These are phyloP conservation scores for Phytophthora multivora DNA, from an alignment of 352 stramenopile species.

Conservation along the genomic window DNA sequence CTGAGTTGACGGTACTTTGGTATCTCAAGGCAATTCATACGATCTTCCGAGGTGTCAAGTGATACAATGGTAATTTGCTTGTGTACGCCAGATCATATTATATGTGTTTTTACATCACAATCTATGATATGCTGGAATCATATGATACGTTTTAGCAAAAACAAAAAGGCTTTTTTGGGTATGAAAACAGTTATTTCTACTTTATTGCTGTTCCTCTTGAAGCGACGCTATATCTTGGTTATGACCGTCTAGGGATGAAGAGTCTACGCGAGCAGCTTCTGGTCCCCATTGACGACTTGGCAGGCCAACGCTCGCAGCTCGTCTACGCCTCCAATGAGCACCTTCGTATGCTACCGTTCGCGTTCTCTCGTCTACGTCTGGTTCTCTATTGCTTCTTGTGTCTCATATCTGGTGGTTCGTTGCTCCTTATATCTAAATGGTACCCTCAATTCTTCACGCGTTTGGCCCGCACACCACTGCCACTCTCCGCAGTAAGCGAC, in stretches of 20 bases:
- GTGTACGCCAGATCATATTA: no score
- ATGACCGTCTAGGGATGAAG: constrained; percentile 26
- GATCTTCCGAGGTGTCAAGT: background rate
- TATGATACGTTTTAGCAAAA: no score
- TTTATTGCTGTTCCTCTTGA: no score
- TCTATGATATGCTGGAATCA: background rate
- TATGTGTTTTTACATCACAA: no score
- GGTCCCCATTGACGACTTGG: constrained; percentile 48
- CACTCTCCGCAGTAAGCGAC: constrained; percentile 30
- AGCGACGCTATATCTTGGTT: no score
- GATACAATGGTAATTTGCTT: no score
- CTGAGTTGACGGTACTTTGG: no score
- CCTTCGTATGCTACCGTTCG: constrained; percentile 43
- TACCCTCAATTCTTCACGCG: constrained; percentile 40
- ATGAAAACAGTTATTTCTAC: no score
- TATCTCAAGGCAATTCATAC: no score
- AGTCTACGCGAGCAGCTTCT: constrained; percentile 52
- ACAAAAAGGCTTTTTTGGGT: no score
- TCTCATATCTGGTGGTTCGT: no score
- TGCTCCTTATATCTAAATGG: no score
- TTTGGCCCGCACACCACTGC: constrained; percentile 38
- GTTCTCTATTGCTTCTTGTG: constrained; percentile 42
- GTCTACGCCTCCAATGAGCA: constrained; percentile 53
- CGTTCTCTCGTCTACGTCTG: constrained; percentile 35
- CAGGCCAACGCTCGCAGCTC: constrained; percentile 38